Conservation (phyloP, 192 early-diverging fungal genomes). For the Obelidium mucronatum region DNA sequence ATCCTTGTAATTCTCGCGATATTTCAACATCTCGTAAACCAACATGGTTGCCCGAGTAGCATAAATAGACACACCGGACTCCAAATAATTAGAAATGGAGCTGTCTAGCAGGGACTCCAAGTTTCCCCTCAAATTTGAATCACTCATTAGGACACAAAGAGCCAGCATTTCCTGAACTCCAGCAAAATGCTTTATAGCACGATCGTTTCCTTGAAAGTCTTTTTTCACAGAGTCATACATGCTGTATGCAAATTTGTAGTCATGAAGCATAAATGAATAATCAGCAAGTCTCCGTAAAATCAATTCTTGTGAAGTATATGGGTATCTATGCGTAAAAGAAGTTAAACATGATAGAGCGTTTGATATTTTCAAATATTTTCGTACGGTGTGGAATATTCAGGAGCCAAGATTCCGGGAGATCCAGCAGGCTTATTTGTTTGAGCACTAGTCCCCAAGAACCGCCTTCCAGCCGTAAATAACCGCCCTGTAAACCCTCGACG, state of each 20-base stretch:
- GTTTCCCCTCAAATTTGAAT: constrained; percentile 35
- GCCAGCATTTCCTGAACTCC: constrained; percentile 87
- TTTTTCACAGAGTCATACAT: constrained; percentile 90
- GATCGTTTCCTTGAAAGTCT: constrained; percentile 79
- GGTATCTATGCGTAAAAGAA: constrained; percentile 42
- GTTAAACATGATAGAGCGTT: constrained; percentile 5
- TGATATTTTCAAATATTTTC: background rate
- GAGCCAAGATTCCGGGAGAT: background rate
- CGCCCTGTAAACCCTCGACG: constrained; percentile 89
- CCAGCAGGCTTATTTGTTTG: constrained; percentile 28
- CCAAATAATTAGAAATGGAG: constrained; percentile 70
- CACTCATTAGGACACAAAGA: constrained; percentile 77
- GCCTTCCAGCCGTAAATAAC: constrained; percentile 80
- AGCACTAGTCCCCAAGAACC: constrained; percentile 77
- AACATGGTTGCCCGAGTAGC: constrained; percentile 78
- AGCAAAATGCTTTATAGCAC: constrained; percentile 52
- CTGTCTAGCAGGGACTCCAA: constrained; percentile 42
- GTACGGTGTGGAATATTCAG: constrained; percentile 12
- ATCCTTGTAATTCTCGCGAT: constrained; percentile 71
- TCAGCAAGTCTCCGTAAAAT: constrained; percentile 92
- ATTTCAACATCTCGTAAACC: constrained; percentile 83
- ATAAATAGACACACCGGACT: constrained; percentile 63
- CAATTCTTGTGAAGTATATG: constrained; percentile 82
- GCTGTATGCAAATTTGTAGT: constrained; percentile 87
- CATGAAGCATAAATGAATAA: constrained; percentile 96